Base-by-base conservation (phyloP, 208 protist genomes). In the Angomonas ambiguus region DNA sequence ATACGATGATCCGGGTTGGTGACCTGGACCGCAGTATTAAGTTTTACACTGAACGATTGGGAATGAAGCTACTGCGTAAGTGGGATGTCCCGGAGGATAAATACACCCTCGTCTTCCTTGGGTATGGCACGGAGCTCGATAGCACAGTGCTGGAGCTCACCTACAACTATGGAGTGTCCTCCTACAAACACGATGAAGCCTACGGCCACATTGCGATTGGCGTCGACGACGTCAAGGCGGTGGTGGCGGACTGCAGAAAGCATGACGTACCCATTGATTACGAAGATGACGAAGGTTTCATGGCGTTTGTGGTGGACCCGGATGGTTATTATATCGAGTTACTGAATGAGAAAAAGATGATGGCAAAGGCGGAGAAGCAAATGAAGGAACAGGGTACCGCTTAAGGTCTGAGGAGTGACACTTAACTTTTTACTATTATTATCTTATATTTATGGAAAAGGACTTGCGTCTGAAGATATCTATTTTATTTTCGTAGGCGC, bases 1-100 rank as follows among this genome's bases (percentile, higher is more conserved):
- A 94, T 66, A 93, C 85, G 38, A 96, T 96, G 85, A 88, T 96
- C 65, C 85, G 91, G 55, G 85, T 96, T 10, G 86, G 83, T 10
- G 79, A 92, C 55, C 76, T 94, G 2, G 76, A 94, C 28, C 82
- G 86, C 34, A 92, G 83, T 51, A 83, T 93, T 60, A 76, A 87
- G 30, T 96, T 93, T 48, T 94, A 93, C 76, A 89, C 87, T 13
- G 62, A 93, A 65, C 69, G 65, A 16, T 72, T 93, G 5, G 85
- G 85, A 27, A 95, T 93, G 87, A 75, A 59, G 55, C 63, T 91
- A 34, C 76, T 92, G 49, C 79, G 87, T 64, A 88, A 84, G 79
- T 92, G 86, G 82, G 90, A 93, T 57, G 55, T 76, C 51, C 77
- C 77, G 25, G 72, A 88, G 62, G 83, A 91, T 30, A 82, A 93